Conservation (phyloP, 352 stramenopile species). For the Phytophthora sp. region DNA sequence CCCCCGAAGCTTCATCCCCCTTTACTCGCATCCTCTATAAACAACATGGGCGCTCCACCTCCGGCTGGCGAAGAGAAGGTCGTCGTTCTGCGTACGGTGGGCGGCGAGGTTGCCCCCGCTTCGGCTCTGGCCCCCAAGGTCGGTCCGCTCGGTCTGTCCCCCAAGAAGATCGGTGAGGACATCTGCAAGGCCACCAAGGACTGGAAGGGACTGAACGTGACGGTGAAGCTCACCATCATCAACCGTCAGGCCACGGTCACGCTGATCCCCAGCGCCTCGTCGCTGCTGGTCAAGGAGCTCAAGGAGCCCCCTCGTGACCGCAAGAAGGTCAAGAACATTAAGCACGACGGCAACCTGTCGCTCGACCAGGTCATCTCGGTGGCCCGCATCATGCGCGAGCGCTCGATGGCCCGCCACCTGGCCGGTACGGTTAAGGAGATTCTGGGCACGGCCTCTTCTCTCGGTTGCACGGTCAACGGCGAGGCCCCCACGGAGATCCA, state of each 20-base stretch:
- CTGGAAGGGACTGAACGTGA: constrained; percentile 99
- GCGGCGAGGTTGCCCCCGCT: constrained; percentile 98
- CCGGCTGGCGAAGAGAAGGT: constrained; percentile 90
- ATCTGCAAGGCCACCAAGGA: constrained; percentile 99
- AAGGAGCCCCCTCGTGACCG: constrained; percentile 99
- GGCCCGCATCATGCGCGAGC: constrained; percentile 96
- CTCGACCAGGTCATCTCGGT: constrained; percentile 99
- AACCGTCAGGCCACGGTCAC: constrained; percentile 98
- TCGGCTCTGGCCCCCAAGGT: constrained; percentile 99
- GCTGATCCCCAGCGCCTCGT: constrained; percentile 98
- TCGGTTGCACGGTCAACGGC: constrained; percentile 99
- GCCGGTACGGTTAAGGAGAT: constrained; percentile 99
- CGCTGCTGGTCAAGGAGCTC: constrained; percentile 99
- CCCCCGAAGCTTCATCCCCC: constrained; percentile 34
- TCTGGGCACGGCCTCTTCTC: constrained; percentile 97
- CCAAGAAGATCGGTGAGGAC: constrained; percentile 99
- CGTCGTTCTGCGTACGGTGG: constrained; percentile 99
- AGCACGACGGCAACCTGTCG: constrained; percentile 99
- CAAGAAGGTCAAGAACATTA: constrained; percentile 99
- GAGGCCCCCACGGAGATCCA: constrained; percentile 97
- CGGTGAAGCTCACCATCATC: constrained; percentile 99
- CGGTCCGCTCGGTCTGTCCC: constrained; percentile 99
- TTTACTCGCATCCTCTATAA: constrained; percentile 87
- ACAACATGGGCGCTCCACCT: constrained; percentile 90
- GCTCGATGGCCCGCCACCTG: constrained; percentile 97